Evolutionary conservation across 2,329 filamentous ascomycete genomes (phyloP), one percentile per base, ranked within the genome.

Genomic region (Gaeumannomyces sp.): DNA sequence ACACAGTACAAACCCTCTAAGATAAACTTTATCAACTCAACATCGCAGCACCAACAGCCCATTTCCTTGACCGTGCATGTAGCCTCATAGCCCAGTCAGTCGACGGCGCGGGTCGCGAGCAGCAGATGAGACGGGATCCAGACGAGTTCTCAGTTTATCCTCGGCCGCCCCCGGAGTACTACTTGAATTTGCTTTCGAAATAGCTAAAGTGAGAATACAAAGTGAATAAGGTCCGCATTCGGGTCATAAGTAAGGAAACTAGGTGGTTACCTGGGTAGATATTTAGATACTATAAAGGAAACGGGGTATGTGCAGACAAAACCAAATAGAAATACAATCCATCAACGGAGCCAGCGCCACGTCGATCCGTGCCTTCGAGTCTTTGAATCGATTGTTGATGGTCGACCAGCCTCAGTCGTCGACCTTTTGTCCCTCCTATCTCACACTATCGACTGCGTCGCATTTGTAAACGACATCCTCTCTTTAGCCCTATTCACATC

Each of bases 221-320:
- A 22, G 28, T 35, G 29, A 33, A 31, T 11, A 29, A 33, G 11
- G 22, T 60, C 19, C 33, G 27, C 19, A 16, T 31, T 29, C 33
- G 28, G 28, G 33, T 60, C 59, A 27, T 60, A 60, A 50, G 38
- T 50, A 50, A 50, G 38, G 38, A 50, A 22, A 50, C 38, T 50
- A 50, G 38, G 38, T 50, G 19, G 19, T 5, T 27, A 60, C 59
- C 59, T 29, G 11, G 22, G 28, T 35, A 28, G 28, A 22, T 31
- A 33, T 60, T 28, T 31, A 22, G 28, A 60, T 29, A 35, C 16
- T n/a, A 35, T 27, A 60, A 59, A 10, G 59, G 16, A 27, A n/a
- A 31, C 10, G 19, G 59, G 59, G 59, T 60, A 60, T 60, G 59
- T 60, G 59, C 59, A 60, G 33, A 22, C 10, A 50, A 50, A 60